A percentile compares a stretch with the other conserved stretches of the same genome.
Conservation (phyloP, 345 rosid species). For the Bruguiera gymnorhiza region DNA sequence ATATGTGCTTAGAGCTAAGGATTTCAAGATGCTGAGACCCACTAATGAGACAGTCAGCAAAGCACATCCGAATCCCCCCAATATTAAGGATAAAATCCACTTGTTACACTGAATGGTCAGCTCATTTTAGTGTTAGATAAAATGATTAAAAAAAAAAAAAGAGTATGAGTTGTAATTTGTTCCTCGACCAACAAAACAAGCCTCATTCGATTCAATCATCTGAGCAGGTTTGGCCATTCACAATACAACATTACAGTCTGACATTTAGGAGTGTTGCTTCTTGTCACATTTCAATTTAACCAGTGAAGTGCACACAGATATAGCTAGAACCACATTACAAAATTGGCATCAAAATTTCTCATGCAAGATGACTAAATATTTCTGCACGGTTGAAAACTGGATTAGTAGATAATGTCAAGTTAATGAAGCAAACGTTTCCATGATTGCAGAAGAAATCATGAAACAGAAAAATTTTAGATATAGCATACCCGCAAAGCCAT, state of each 20-base stretch:
- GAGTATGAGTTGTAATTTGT: no score
- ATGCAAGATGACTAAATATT: conserved; percentile 1
- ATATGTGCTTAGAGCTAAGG: background rate
- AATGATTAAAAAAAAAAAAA: no score
- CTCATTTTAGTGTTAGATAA: no score
- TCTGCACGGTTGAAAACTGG: background rate
- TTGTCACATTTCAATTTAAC: background rate
- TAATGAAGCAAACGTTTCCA: conserved; percentile 2
- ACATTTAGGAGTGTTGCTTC: background rate
- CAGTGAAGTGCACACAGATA: background rate
- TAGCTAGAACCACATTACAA: conserved; percentile 7
- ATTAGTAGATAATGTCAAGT: conserved; percentile 6
- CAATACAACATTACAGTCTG: background rate
- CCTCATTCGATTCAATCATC: no score
- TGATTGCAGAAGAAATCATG: background rate
- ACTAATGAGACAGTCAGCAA: background rate
- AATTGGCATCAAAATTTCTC: conserved; percentile 4
- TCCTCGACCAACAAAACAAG: no score
- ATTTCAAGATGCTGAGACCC: background rate
- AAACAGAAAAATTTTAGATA: background rate
- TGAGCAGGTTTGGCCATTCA: background rate
- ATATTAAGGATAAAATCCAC: background rate
- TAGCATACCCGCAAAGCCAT: conserved; percentile 86
- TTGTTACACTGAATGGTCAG: background rate
- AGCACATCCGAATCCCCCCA: background rate